Conservation (phyloP, 164 flowering plant species). For the Stephania japonica region DNA sequence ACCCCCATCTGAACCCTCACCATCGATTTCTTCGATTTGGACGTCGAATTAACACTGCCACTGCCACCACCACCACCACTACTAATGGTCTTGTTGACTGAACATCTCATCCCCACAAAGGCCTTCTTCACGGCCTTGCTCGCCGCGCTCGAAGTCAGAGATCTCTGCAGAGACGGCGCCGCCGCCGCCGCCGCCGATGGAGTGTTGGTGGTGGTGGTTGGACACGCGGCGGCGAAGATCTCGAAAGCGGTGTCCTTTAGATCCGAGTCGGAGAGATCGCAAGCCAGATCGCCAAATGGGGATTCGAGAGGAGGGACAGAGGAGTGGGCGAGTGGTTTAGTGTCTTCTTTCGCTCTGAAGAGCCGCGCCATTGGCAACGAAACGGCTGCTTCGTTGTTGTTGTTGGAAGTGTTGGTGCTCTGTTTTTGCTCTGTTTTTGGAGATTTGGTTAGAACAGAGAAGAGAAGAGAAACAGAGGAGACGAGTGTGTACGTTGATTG, state of each 20-base stretch:
- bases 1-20: constrained; percentile 83
- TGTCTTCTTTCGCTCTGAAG: constrained; percentile 50
- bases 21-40: constrained; percentile 33
- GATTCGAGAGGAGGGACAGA: constrained; percentile 30
- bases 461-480: constrained; percentile 14
- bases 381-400: too few relatives aligned
- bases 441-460: neutral
- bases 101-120: constrained; percentile 42
- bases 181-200: too few relatives aligned
- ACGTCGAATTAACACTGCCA: constrained; percentile 8
- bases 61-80: too few relatives aligned
- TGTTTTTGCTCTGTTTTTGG: neutral
- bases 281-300: constrained; percentile 56
- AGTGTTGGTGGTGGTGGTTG: too few relatives aligned
- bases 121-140: constrained; percentile 70
- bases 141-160: constrained; percentile 62
- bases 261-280: constrained; percentile 50
- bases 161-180: constrained; percentile 38
- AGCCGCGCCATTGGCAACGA: constrained; percentile 48
- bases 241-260: constrained; percentile 77
- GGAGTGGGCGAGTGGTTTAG: constrained; percentile 9
- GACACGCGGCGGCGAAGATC: constrained; percentile 66
- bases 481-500: neutral
- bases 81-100: neutral
- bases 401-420: too few relatives aligned